Evolutionary conservation across 1,284 basidiomycete genomes (phyloP), one percentile per base, ranked within the genome.

Genomic region (Ceratobasidium sp.): DNA sequence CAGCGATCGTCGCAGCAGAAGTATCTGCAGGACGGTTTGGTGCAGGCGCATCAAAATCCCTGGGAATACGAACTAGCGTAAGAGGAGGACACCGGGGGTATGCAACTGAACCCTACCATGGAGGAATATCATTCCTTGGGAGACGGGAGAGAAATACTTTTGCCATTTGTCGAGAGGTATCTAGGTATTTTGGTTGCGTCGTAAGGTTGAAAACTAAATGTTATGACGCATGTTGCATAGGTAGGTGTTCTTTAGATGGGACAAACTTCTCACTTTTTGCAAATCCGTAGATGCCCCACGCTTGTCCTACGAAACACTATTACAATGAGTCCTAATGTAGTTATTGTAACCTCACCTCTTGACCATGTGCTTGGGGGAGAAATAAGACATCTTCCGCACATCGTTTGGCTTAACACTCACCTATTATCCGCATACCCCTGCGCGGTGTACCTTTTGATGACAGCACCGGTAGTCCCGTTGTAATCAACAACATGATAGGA

Each of bases 401-500:
- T 12, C 33, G 28, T 20, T n/a, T 42, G 33, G 1, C 5, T 5
- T 3, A 20, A 33, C 40, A 38, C 64, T 6, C 54, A 87, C 87
- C 87, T 89, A 79, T 85, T 86, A 81, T 92, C 87, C 15, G 90
- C 85, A 81, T 87, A 93, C 0, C 91, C 92, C 82, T 93, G 92
- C 0, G 87, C 83, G 0, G 92, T 92, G 65, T 86, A 84, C 80
- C 87, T 88, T 52, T 83, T 82, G 68, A 90, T 89, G 20, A 93
- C 91, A 0, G 79, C 82, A 4, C 92, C 92, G 3, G 90, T 92
- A 0, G 87, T 90, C 12, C 88, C 85, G 80, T 92, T 88, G 84
- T 93, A 93, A 76, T 91, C 89, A 13, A 93, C 86, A 48, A 93
- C 89, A 81, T 93, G 92, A 86, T 87, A 93, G 1, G 91, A 90